Percentiles rank a stretch among this genome's conserved stretches.
These are phyloP conservation scores for Irpex lacteus DNA, from an alignment of 1,284 basidiomycete species.

Conservation along the genomic window DNA sequence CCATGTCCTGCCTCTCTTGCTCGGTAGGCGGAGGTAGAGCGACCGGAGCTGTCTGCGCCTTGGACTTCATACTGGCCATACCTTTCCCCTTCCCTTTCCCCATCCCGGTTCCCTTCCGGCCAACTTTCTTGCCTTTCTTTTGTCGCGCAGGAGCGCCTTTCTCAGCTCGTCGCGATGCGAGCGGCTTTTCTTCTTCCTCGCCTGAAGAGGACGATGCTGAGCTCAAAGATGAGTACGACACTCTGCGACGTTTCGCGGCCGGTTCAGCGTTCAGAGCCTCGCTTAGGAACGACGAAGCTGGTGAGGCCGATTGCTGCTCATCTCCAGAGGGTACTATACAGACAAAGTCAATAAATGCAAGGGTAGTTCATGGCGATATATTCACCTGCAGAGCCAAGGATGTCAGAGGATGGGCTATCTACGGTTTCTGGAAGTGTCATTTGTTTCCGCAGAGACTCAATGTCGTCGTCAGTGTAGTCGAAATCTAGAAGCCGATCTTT, in stretches of 20 bases:
- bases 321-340: constrained; percentile 27
- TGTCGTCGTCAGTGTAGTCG: constrained; percentile 67
- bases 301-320: constrained; percentile 43
- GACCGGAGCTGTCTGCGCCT: constrained; percentile 50
- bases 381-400: constrained; percentile 32
- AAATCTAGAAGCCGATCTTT: constrained; percentile 75
- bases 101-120: constrained; percentile 5
- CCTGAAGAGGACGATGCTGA: constrained; percentile 37
- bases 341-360: background rate
- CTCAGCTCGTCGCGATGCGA: constrained; percentile 39
- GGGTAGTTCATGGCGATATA: background rate
- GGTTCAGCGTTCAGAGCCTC: constrained; percentile 35
- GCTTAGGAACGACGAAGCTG: constrained; percentile 48
- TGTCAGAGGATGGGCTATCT: constrained; percentile 36
- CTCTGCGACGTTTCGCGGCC: constrained; percentile 31
- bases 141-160: constrained; percentile 11
- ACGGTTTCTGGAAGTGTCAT: constrained; percentile 51
- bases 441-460: constrained; percentile 70
- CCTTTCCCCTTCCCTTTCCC: constrained; percentile 35
- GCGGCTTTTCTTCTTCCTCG: constrained; percentile 60
- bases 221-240: constrained; percentile 30
- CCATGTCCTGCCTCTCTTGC: constrained; percentile 43
- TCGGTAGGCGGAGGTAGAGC: constrained; percentile 34
- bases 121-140: constrained; percentile 19
- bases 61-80: constrained; percentile 55